A percentile compares a stretch with the other conserved stretches of the same genome.
Conservation (phyloP, 257 asterid species). For the Thymus quinquecostatus region DNA sequence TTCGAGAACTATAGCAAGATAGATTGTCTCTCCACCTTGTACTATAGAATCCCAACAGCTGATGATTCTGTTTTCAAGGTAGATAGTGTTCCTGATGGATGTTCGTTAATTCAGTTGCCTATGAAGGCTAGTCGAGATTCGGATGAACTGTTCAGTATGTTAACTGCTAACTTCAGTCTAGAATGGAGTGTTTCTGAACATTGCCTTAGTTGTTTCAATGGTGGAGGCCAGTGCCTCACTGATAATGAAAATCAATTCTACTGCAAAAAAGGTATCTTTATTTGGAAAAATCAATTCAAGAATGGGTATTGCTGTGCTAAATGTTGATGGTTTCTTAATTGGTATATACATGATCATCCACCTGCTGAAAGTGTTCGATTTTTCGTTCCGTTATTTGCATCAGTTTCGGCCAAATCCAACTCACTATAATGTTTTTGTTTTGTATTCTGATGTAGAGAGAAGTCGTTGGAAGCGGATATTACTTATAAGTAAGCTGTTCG, state of each 20-base stretch:
- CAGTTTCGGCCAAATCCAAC: constrained; percentile 8
- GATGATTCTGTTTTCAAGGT: neutral
- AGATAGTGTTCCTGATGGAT: neutral
- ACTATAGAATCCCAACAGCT: neutral
- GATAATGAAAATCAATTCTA: constrained; percentile 3
- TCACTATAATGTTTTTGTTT: neutral
- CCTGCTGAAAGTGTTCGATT: neutral
- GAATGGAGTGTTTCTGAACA: constrained; percentile 43
- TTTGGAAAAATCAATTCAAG: too few species aligned
- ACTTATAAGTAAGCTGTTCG: constrained; percentile 28
- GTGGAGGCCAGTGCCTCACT: constrained; percentile 48
- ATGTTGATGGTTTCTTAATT: neutral
- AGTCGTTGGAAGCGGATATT: neutral
- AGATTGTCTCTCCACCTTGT: constrained; percentile 15
- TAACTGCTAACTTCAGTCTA: constrained; percentile 31
- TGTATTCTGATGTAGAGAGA: constrained; percentile 21
- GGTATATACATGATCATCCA: neutral
- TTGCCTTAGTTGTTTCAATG: constrained; percentile 35
- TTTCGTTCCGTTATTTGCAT: neutral
- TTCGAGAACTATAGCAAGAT: neutral
- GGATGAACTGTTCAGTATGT: neutral
- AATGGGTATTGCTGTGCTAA: constrained; percentile 25
- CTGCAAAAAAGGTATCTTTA: constrained; percentile 39
- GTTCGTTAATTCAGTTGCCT: constrained; percentile 37
- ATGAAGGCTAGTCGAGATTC: neutral